Evolutionary conservation across 345 rosid genomes (phyloP), one percentile per base, ranked within the genome.

Genomic region (Eutrema heterophyllum): DNA sequence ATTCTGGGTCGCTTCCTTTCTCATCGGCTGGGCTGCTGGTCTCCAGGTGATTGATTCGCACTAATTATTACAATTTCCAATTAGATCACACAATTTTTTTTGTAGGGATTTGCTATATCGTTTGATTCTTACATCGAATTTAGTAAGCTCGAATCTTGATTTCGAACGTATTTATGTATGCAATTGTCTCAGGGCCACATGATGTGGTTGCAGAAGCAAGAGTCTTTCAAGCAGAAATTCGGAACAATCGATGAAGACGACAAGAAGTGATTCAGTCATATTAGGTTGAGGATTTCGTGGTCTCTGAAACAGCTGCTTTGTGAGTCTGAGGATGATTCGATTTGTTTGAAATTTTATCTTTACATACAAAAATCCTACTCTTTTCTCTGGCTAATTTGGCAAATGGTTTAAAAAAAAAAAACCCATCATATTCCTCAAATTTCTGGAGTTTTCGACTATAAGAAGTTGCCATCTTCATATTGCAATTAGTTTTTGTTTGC

Each of bases 161-260:
- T 49, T 6, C 45, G 13, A 26, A 44, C 45, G 32, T 27, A 4
- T 5, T 6, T 29, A 8, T 41, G 3, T 33, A 16, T 21, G 46
- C 0, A 6, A 38, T 33, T 32, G 41, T 46, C 29, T 70, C 79
- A 94, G 97, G 97, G 97, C 6, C 97, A 88, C 61, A 83, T 89
- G 91, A 91, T 87, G 89, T 91, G 97, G 98, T 45, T 91, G 71
- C 86, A 88, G 84, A 94, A 70, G 78, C 97, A 94, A 82, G 96
- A 89, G 15, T 78, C 97, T 0, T 94, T 89, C 70, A 82, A 88
- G 82, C 82, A 86, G 73, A 94, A 85, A 72, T 92, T 89, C 39
- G 87, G 89, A 50, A 68, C 73, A 13, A 29, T 64, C 6, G 68
- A 74, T 38, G 81, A 73, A 67, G 79, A 64, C 49, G 48, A 59